Evolutionary conservation across 257 asterid genomes (phyloP).

Genomic region (Solanum arcanum): DNA sequence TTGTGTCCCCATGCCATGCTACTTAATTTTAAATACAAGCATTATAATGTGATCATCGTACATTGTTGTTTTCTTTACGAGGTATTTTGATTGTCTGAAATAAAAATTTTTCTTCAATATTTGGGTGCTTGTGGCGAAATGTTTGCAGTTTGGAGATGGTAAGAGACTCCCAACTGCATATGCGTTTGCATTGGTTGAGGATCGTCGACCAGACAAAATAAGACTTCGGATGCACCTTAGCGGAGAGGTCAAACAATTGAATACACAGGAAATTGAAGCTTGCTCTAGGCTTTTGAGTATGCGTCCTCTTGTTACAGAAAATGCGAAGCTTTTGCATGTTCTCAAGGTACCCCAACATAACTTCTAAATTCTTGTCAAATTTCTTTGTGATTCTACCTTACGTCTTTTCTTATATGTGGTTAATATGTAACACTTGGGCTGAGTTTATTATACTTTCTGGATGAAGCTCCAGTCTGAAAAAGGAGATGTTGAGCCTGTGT

Average conservation of each 20-base stretch:
- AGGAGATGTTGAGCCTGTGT: neutral
- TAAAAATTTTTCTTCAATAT: neutral
- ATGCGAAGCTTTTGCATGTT: slow-evolving; percentile 15
- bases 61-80: neutral
- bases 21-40: neutral
- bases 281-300: slow-evolving; percentile 55
- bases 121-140: neutral
- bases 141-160: slow-evolving; percentile 54
- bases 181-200: slow-evolving; percentile 93
- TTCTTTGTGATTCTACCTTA: neutral
- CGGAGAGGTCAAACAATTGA: slow-evolving; percentile 49
- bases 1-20: neutral
- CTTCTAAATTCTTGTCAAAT: neutral
- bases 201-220: slow-evolving; percentile 59
- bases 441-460: neutral
- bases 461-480: neutral
- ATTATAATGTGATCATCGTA: neutral
- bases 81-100: neutral
- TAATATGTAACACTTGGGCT: neutral
- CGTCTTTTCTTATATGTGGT: neutral
- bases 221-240: slow-evolving; percentile 63
- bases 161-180: slow-evolving; percentile 52
- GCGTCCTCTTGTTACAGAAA: slow-evolving; percentile 48
- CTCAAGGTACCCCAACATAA: slow-evolving; percentile 40
- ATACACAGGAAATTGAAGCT: slow-evolving; percentile 37